These are phyloP conservation scores for Penicillium griseofulvum DNA, from an alignment of 2,329 filamentous ascomycete genomes.

Conservation along the genomic window DNA sequence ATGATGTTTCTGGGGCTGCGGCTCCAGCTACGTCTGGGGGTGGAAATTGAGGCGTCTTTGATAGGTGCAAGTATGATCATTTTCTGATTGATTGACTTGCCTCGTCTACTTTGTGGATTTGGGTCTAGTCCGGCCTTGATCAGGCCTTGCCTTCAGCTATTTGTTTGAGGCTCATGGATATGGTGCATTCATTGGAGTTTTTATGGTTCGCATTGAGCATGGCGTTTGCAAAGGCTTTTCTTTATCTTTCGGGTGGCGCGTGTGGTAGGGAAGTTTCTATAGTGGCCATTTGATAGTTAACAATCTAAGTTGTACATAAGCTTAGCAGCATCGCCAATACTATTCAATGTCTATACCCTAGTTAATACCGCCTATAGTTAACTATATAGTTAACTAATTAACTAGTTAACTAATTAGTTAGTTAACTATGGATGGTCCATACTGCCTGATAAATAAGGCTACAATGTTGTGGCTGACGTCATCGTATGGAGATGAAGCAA, in stretches of 20 bases:
- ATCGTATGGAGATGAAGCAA: neutral
- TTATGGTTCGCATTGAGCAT: neutral
- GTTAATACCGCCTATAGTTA: neutral
- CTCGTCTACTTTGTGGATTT: neutral
- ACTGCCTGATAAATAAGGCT: neutral
- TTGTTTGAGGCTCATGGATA: neutral
- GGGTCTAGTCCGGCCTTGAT: neutral
- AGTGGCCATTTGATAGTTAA: neutral
- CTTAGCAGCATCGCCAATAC: too few relatives aligned
- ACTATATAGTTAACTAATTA: neutral
- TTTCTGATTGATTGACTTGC: neutral
- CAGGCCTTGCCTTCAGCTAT: neutral
- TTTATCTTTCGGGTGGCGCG: neutral
- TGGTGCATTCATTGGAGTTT: slow-evolving; percentile 6
- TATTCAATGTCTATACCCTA: neutral
- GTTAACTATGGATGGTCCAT: neutral
- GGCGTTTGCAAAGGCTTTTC: neutral
- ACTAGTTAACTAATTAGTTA: too few relatives aligned
- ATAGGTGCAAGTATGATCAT: neutral
- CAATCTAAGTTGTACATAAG: neutral
- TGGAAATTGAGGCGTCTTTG: neutral
- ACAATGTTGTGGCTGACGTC: neutral
- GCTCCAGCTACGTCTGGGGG: neutral
- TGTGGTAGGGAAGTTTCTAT: neutral
- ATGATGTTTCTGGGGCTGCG: neutral